Evolutionary conservation across 257 asterid species (phyloP).

Genomic region (Penstemon barbatus): DNA sequence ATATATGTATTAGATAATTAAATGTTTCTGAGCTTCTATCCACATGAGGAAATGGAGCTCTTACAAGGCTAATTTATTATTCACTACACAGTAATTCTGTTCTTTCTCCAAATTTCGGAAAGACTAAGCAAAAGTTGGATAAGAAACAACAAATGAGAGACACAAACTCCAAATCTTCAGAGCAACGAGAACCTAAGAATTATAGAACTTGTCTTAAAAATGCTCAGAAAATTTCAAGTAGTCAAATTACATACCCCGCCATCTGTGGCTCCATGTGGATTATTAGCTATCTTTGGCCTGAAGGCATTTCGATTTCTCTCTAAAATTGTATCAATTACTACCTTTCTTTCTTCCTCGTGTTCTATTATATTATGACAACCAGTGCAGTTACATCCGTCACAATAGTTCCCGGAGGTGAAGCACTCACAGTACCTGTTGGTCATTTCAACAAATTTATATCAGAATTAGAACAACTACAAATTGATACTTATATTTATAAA

Average conservation of each 20-base stretch:
- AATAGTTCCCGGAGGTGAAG: constrained; percentile 63
- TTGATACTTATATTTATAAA: background rate
- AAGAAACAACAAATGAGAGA: constrained; percentile 6
- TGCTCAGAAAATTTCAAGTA: constrained; percentile 9
- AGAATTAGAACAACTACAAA: constrained; percentile 18
- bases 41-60: background rate
- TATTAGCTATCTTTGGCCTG: constrained; percentile 59
- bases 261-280: constrained; percentile 48
- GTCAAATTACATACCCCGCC: constrained; percentile 49
- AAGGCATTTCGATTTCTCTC: constrained; percentile 74
- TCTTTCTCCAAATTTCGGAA: background rate
- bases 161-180: constrained; percentile 14
- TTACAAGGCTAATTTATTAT: background rate
- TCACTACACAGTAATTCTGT: background rate
- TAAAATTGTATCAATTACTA: constrained; percentile 40
- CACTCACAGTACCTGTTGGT: constrained; percentile 73
- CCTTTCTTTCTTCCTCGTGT: constrained; percentile 52
- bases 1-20: background rate
- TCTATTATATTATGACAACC: constrained; percentile 54
- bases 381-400: constrained; percentile 69
- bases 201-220: background rate
- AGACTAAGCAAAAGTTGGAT: constrained; percentile 8
- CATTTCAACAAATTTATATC: constrained; percentile 26
- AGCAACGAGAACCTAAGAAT: constrained; percentile 10
- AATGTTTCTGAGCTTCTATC: background rate